Base-by-base conservation (phyloP, 2,329 filamentous ascomycete genomes). In the Pseudogymnoascus sp. region DNA sequence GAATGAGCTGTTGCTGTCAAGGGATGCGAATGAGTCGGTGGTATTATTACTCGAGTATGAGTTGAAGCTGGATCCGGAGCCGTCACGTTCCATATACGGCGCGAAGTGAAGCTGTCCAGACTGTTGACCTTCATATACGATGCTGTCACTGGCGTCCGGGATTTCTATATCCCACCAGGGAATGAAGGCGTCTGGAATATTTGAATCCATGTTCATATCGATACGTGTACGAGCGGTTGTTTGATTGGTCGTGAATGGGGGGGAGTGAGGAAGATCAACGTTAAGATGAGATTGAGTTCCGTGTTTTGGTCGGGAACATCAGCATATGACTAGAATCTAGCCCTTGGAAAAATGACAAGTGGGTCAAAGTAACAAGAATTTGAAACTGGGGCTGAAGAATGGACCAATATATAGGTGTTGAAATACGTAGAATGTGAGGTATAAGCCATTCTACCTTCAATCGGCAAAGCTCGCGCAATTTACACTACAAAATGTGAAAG, bases 321-420 rank as follows among this genome's bases (percentile, higher is more conserved):
- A 55, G 49, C 49, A 55, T 55, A 55, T 55, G 49, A 55, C 49
- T 55, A 55, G 28, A 55, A 33, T 33, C 23, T 49, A 33, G 49
- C 28, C 9, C 25, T 52, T 55, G 25, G n/a, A 33, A 33, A 55
- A 19, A 22, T 19, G 49, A 12, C 49, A 55, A 55, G 49, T 55
- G 49, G 49, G 49, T 55, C 49, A 55, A 55, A 52, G 9, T 8
- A 52, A 52, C 45, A 52, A 33, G 49, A 55, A 55, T 55, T 55
- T 55, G 49, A 55, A 55, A 55, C 49, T 5, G 28, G 49, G 49
- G 49, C 49, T 55, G 49, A 55, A 33, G 49, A 55, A 55, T 55
- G 49, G 49, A 33, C 49, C 25, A 55, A 55, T 55, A 55, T 55
- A 55, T 55, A 55, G 49, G 49, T 55, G 49, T 14, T 55, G 49